A percentile compares a stretch with the other conserved stretches of the same genome.
Evolutionary conservation across 208 protist species (phyloP).

Genomic region (Angomonas ambiguus): DNA sequence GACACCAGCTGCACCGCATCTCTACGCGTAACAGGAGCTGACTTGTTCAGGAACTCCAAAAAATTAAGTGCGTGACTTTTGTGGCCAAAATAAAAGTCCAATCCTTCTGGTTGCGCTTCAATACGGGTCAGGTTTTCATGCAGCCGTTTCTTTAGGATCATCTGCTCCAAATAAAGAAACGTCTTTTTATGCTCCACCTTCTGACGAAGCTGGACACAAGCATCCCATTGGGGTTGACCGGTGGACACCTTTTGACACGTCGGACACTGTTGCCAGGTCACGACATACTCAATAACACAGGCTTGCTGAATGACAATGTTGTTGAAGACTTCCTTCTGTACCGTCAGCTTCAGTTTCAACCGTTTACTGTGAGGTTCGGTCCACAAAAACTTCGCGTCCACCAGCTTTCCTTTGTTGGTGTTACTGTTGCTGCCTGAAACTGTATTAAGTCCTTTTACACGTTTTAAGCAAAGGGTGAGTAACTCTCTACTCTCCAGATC

Average conservation of each 20-base stretch:
- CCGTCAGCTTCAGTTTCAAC: constrained; percentile 97
- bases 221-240: constrained; percentile 97
- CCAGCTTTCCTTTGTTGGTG: constrained; percentile 93
- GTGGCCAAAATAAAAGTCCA: constrained; percentile 99
- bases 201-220: constrained; percentile 98
- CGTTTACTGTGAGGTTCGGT: constrained; percentile 99
- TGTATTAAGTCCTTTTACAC: constrained; percentile 92
- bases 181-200: constrained; percentile 99
- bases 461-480: constrained; percentile 96
- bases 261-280: constrained; percentile 95
- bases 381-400: constrained; percentile 99
- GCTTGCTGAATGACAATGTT: constrained; percentile 96
- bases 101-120: constrained; percentile 92
- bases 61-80: constrained; percentile 96
- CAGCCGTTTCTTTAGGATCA: constrained; percentile 97
- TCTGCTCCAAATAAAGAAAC: constrained; percentile 98
- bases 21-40: constrained; percentile 89
- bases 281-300: constrained; percentile 97
- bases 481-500: constrained; percentile 98
- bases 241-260: constrained; percentile 95
- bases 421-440: constrained; percentile 91
- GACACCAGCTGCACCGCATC: constrained; percentile 96
- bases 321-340: constrained; percentile 98
- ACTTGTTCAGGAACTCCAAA: constrained; percentile 93
- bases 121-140: constrained; percentile 96